These are phyloP conservation scores for Fusarium secorum DNA, from an alignment of 2,329 filamentous ascomycete species.

Conservation along the genomic window DNA sequence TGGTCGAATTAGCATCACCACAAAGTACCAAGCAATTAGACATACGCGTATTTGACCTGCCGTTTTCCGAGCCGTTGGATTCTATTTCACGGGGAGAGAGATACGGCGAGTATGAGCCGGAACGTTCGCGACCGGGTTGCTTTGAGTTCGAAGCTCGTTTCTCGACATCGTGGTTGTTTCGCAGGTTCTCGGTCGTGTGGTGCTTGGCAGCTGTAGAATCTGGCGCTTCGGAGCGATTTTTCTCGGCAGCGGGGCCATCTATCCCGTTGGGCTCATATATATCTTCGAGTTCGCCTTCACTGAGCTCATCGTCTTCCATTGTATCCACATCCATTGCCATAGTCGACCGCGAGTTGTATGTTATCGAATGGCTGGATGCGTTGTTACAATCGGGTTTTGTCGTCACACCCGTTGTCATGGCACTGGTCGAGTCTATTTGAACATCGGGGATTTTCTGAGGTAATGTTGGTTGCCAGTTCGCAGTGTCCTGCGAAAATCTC, in stretches of 20 bases:
- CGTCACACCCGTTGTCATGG: not conserved
- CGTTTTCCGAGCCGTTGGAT: constrained; percentile 16
- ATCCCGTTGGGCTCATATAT: constrained; percentile 56
- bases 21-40: not conserved
- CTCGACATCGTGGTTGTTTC: not conserved
- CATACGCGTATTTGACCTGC: constrained; percentile 16
- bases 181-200: not conserved
- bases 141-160: constrained; percentile 2
- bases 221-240: not conserved
- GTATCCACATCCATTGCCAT: constrained; percentile 24
- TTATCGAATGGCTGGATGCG: not conserved
- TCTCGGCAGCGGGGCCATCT: not conserved
- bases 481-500: constrained; percentile 32
- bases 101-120: constrained; percentile 62
- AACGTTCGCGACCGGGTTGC: constrained; percentile 51
- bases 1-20: constrained; percentile 14
- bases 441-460: constrained; percentile 2
- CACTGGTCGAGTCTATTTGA: not conserved
- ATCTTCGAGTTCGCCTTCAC: constrained; percentile 71
- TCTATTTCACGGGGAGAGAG: constrained; percentile 59
- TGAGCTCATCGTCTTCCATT: constrained; percentile 78
- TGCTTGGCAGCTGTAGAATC: not conserved
- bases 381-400: not conserved
- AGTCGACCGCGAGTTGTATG: constrained; percentile 4
- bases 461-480: constrained; percentile 28